Conservation (phyloP, 78 protist species). For the Guillardia theta region DNA sequence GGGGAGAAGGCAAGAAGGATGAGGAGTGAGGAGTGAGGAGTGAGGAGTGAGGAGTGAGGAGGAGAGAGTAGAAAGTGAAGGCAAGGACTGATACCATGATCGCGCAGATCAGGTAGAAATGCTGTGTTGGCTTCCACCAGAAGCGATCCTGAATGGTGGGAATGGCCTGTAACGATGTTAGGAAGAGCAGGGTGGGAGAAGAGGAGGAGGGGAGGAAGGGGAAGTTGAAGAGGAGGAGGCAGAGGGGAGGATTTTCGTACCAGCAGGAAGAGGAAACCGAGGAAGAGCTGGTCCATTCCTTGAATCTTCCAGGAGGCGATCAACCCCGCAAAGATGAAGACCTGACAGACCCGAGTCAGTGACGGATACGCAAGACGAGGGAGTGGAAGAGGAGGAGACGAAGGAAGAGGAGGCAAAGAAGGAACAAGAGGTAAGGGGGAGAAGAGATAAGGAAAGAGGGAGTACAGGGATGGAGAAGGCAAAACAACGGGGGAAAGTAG, state of each 20-base stretch:
- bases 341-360: no score
- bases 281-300: neutral
- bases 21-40: neutral
- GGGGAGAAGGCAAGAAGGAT: neutral
- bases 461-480: neutral
- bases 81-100: no score
- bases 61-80: neutral
- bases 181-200: neutral
- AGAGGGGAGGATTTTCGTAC: neutral
- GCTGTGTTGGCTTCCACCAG: neutral
- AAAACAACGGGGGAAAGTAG: neutral
- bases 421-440: neutral
- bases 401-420: neutral
- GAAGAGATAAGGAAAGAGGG: neutral
- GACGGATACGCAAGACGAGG: neutral
- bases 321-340: neutral
- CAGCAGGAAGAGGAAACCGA: neutral
- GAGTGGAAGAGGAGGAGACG: neutral
- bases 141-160: neutral
- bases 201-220: neutral
- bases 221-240: neutral
- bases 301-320: neutral
- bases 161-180: no score
- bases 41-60: neutral
- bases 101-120: neutral